Evolutionary conservation across 208 protist species (phyloP), one percentile per base, ranked within the genome.

Genomic region (Plasmodiophora brassicae): DNA sequence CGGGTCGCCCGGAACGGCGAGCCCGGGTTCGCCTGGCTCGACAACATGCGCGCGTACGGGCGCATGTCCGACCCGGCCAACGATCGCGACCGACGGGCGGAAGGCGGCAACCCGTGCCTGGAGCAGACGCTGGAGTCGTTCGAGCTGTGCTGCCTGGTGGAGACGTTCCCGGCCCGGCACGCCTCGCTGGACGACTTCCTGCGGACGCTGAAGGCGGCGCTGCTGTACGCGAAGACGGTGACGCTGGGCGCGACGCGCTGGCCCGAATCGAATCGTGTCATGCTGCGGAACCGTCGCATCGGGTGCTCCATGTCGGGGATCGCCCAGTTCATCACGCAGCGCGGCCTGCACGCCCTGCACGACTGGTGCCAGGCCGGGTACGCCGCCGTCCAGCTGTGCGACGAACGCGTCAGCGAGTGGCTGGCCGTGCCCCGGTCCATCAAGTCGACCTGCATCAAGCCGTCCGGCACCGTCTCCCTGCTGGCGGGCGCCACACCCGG

Each of bases 111-210:
- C 60, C 94, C 94, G 35, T 96, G 94, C 57, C 85, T 95, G 0
- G 94, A 96, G 65, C 94, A 95, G 87, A 95, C 94, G 28, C 85
- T 96, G 0, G 94, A 96, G 87, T 91, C 91, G 0, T 95, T 92
- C 86, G 94, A 96, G 88, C 85, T 96, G 10, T 96, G 93, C 88
- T 95, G 93, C 91, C 88, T 96, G 0, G 94, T 95, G n/a, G 94
- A 96, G 71, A 95, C 94, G n/a, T 96, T 96, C 83, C 94, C 94
- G 10, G 57, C 71, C 50, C 91, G 92, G n/a, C 94, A 95, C 65
- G 72, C 89, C 0, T 54, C 0, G 1, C n/a, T 94, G 0, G 92
- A 95, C 32, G 94, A 96, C 50, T 96, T 92, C 39, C 36, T 91
- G 14, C 41, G 85, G 20, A 95, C 94, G 0, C 88, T 95, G 0